These are phyloP conservation scores for Moesziomyces globuligerus DNA, from an alignment of 1,284 basidiomycete species.

Conservation along the genomic window DNA sequence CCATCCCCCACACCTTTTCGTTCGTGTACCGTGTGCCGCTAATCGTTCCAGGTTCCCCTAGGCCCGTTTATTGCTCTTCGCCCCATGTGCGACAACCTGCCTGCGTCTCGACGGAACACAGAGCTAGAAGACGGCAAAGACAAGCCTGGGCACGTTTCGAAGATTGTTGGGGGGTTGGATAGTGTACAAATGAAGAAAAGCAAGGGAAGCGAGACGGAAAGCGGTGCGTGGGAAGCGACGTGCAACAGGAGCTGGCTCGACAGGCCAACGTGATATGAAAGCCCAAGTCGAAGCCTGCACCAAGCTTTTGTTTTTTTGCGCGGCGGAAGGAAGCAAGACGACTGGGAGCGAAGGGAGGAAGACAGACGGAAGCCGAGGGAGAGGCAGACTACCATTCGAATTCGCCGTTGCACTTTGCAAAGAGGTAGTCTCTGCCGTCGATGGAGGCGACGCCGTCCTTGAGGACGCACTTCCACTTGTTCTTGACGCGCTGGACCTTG, in stretches of 20 bases:
- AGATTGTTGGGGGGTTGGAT: conserved; percentile 7
- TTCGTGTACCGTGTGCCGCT: no score
- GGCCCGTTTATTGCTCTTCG: no score
- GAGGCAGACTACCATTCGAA: conserved; percentile 49
- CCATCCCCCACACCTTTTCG: no score
- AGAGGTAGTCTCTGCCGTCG: conserved; percentile 96
- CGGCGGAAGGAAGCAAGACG: no score
- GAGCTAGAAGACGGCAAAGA: no score
- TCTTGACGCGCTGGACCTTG: conserved; percentile 97
- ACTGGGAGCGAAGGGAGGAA: not conserved
- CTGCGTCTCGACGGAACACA: no score
- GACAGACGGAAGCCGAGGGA: no score
- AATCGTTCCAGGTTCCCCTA: no score
- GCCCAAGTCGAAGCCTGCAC: no score
- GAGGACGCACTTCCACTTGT: conserved; percentile 99
- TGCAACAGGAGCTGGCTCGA: no score
- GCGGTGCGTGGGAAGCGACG: not conserved
- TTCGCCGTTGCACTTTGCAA: conserved; percentile 82
- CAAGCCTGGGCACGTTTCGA: conserved; percentile 8
- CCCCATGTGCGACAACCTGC: no score
- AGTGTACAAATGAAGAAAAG: conserved; percentile 35
- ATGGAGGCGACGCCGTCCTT: conserved; percentile 98
- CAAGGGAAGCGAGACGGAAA: not conserved
- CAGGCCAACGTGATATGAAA: no score
- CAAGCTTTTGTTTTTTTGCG: not conserved